Conservation (phyloP, 495 filamentous ascomycete species). For the Patellaria atrata region DNA sequence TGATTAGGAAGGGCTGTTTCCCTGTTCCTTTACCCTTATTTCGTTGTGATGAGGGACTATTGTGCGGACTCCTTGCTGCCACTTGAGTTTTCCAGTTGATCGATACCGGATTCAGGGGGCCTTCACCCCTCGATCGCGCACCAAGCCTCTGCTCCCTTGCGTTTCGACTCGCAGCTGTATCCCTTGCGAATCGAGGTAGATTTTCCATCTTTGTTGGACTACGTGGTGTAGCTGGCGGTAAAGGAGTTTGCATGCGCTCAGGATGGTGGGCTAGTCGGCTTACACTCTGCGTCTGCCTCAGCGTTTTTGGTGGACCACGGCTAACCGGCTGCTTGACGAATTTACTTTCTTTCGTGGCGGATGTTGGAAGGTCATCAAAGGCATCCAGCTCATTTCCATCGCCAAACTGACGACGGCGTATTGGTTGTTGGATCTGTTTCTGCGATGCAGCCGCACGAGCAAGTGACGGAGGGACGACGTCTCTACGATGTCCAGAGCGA, state of each 20-base stretch:
- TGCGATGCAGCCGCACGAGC: slow-evolving; percentile 45
- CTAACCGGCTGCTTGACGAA: slow-evolving; percentile 67
- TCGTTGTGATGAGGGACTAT: slow-evolving; percentile 46
- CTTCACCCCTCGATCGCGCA: slow-evolving; percentile 26
- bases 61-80: slow-evolving; percentile 38
- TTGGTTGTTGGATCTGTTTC: slow-evolving; percentile 57
- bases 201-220: slow-evolving; percentile 34
- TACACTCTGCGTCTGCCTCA: slow-evolving; percentile 22
- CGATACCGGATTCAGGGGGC: slow-evolving; percentile 47
- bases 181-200: slow-evolving; percentile 78
- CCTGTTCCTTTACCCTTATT: slow-evolving; percentile 33
- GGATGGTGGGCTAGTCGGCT: slow-evolving; percentile 14
- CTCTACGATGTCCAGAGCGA: slow-evolving; percentile 21
- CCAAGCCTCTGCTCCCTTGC: slow-evolving; percentile 63
- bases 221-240: slow-evolving; percentile 39
- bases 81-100: slow-evolving; percentile 72
- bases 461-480: slow-evolving; percentile 29
- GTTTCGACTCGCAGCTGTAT: slow-evolving; percentile 80
- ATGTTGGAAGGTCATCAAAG: slow-evolving; percentile 92
- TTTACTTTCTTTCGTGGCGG: slow-evolving; percentile 60
- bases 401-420: slow-evolving; percentile 59
- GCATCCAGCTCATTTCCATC: slow-evolving; percentile 82
- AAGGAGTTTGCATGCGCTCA: slow-evolving; percentile 30
- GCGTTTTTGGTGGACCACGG: slow-evolving; percentile 50
- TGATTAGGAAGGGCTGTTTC: slow-evolving; percentile 56